Evolutionary conservation across 805 yeast genomes (phyloP), one percentile per base, ranked within the genome.

Genomic region (Saturnispora besseyi): DNA sequence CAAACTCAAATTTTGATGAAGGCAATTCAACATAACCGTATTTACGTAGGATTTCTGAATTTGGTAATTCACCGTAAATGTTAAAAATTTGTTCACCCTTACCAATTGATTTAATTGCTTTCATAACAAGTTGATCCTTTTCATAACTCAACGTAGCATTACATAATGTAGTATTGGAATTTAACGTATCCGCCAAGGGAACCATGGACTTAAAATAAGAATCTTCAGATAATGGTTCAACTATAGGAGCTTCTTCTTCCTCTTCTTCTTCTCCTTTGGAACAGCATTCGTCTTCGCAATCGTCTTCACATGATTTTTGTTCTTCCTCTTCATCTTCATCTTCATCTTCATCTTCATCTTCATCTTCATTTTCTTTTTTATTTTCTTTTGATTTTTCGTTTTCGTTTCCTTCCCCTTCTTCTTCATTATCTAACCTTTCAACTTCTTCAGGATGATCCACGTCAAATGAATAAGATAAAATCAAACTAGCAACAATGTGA

Each of bases 381-480:
- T 61, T 65, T 59, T 43, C 46, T 6, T 51, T 56, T 1, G 43
- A 41, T 13, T 57, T 51, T 22, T 51, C 54, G 7, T 52, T 52
- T 7, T 53, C 59, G 3, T 57, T 54, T 1, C 56, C 63, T 1
- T 52, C 59, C 2, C 53, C 60, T 4, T 51, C 62, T 5, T 46
- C 60, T 10, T 57, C 63, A 6, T 64, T 68, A 21, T 65, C 63
- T 2, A 64, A 66, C 12, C 64, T 68, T 18, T 57, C 65, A 3
- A 57, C 61, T 12, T 55, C 57, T 10, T 59, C 65, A 7, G 59
- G 58, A 44, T 59, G 61, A 59, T 78, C 84, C 12, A 87, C 85
- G 62, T 93, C 99, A 66, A 93, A 91, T 0, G 96, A 86, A 59
- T 91, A 91, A 0, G 96, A 77, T 87, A 89, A 79, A 44, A 93